These are phyloP conservation scores for Chlorella variabilis DNA, from an alignment of 163 green algal genomes.

Conservation along the genomic window DNA sequence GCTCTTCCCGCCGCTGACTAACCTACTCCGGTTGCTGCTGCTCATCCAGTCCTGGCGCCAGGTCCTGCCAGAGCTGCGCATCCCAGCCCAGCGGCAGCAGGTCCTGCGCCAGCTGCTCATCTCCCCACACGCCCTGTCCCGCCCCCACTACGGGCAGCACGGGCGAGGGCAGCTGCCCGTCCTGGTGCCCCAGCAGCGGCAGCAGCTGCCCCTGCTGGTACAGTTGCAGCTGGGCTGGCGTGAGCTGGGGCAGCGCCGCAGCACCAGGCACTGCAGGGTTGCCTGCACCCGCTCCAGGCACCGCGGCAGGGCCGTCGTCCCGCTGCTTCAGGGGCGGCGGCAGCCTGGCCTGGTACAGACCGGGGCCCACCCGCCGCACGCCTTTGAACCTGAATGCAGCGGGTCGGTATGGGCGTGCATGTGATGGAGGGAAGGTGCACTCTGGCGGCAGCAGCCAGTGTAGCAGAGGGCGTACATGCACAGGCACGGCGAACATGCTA, in stretches of 20 bases:
- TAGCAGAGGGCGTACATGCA: too few relatives aligned
- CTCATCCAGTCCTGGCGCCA: background rate
- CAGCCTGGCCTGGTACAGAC: constrained; percentile 26
- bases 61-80: too few relatives aligned
- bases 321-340: background rate
- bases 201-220: too few relatives aligned
- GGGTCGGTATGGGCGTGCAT: too few relatives aligned
- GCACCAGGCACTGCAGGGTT: background rate
- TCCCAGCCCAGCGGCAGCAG: too few relatives aligned
- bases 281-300: too few relatives aligned
- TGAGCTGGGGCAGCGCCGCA: too few relatives aligned
- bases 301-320: background rate
- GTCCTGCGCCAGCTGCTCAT: background rate
- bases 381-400: constrained; percentile 12
- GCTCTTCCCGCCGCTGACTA: too few relatives aligned
- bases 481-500: too few relatives aligned
- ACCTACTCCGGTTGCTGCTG: background rate
- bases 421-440: too few relatives aligned
- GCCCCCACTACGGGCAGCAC: background rate
- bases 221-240: too few relatives aligned
- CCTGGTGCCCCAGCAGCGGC: background rate
- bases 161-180: background rate
- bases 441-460: too few relatives aligned
- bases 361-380: constrained; percentile 20
- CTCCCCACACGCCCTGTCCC: background rate